A percentile compares a stretch with the other conserved stretches of the same genome.
These are phyloP conservation scores for Bullera alba DNA, from an alignment of 768 basidiomycete species.

Conservation along the genomic window DNA sequence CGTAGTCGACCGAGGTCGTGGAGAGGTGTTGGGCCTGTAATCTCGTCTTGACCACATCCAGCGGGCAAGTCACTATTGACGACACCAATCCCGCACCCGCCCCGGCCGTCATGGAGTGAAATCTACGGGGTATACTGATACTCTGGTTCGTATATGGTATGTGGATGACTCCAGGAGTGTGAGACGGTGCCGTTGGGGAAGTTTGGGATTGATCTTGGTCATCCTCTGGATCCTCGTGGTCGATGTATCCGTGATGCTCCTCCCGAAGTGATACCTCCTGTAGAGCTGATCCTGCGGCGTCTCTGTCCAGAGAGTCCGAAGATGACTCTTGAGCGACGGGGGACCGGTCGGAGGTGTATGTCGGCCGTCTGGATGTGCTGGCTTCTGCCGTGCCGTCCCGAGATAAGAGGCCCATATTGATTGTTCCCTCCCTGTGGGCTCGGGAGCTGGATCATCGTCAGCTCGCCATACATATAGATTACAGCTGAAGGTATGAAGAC, in stretches of 20 bases:
- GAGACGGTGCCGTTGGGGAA: neutral
- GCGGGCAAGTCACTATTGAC: conserved; percentile 87
- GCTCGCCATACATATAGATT: no score
- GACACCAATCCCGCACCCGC: conserved; percentile 91
- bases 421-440: no score
- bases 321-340: neutral
- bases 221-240: no score
- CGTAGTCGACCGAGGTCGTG: conserved; percentile 64
- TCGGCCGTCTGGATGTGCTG: neutral
- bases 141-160: neutral
- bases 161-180: neutral
- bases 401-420: neutral
- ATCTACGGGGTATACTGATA: conserved; percentile 26
- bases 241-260: no score
- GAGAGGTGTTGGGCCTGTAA: conserved; percentile 83
- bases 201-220: no score
- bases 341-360: neutral
- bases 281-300: no score
- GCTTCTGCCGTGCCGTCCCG: neutral
- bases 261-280: no score
- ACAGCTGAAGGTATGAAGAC: no score
- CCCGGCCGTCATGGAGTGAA: conserved; percentile 59
- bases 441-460: no score
- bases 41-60: conserved; percentile 96
- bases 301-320: no score